Conservation (phyloP, 306 rosid genomes). For the Quercus bicolor region DNA sequence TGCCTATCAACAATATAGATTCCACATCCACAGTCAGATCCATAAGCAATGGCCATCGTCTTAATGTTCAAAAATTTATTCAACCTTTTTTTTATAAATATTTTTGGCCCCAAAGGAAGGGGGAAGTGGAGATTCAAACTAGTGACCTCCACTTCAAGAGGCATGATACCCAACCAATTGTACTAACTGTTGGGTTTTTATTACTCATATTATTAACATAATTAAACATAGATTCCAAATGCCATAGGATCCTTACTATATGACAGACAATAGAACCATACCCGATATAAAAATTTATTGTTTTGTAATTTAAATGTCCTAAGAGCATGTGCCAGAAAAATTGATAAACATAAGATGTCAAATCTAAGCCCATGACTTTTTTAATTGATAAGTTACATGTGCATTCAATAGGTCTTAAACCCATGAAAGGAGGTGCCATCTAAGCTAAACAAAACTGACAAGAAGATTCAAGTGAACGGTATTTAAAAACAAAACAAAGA, state of each 20-base stretch:
- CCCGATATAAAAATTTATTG: not conserved
- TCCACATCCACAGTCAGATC: conserved; percentile 24
- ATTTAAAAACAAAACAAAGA: too few relatives aligned
- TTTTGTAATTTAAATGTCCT: not conserved
- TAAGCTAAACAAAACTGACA: not conserved
- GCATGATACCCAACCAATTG: too few relatives aligned
- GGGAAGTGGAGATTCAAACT: too few relatives aligned
- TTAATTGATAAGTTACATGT: too few relatives aligned
- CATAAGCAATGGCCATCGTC: conserved; percentile 12
- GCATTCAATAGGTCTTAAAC: not conserved
- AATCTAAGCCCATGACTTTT: not conserved
- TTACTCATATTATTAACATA: not conserved
- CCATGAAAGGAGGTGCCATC: not conserved
- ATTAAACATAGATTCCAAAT: not conserved
- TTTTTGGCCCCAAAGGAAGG: too few relatives aligned
- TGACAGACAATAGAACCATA: not conserved
- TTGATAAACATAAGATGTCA: not conserved
- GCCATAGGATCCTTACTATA: not conserved
- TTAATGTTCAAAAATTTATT: conserved; percentile 8
- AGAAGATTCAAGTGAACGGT: not conserved
- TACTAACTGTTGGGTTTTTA: too few relatives aligned
- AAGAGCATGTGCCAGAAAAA: not conserved
- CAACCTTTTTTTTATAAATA: too few relatives aligned
- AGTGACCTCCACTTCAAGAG: too few relatives aligned
- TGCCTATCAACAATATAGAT: conserved; percentile 53